Conservation (phyloP, 148 eudicot genomes). For the Oxyria digyna region DNA sequence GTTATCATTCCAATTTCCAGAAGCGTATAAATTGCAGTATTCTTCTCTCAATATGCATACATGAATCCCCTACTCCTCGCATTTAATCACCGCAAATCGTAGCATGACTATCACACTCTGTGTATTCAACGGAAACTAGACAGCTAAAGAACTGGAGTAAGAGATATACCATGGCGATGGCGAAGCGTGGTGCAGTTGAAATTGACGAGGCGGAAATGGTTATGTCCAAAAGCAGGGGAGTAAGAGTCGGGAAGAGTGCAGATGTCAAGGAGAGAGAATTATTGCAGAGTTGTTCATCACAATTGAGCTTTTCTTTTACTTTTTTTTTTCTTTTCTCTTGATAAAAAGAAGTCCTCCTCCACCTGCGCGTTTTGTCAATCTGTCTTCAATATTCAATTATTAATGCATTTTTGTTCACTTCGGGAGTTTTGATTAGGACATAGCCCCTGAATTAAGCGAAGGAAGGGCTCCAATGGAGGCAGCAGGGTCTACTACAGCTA, state of each 20-base stretch:
- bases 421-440: too few relatives aligned
- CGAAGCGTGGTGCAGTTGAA: neutral
- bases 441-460: too few relatives aligned
- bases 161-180: slow-evolving; percentile 3
- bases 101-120: neutral
- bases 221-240: neutral
- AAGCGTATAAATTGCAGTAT: neutral
- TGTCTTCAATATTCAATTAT: too few relatives aligned
- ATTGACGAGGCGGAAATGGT: neutral
- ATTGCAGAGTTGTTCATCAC: neutral
- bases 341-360: too few relatives aligned
- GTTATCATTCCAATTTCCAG: neutral
- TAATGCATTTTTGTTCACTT: too few relatives aligned
- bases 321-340: too few relatives aligned
- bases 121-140: neutral
- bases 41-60: neutral
- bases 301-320: too few relatives aligned
- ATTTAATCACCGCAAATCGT: neutral
- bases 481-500: too few relatives aligned
- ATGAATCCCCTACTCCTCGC: neutral
- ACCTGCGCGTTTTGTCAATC: too few relatives aligned
- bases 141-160: neutral
- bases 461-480: too few relatives aligned
- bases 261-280: slow-evolving; percentile 1
- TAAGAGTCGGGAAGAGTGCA: neutral